Evolutionary conservation across 228 moss, liverwort and hornwort species (phyloP), one percentile per base, ranked within the genome.

Genomic region (Sphagnum magellanicum): DNA sequence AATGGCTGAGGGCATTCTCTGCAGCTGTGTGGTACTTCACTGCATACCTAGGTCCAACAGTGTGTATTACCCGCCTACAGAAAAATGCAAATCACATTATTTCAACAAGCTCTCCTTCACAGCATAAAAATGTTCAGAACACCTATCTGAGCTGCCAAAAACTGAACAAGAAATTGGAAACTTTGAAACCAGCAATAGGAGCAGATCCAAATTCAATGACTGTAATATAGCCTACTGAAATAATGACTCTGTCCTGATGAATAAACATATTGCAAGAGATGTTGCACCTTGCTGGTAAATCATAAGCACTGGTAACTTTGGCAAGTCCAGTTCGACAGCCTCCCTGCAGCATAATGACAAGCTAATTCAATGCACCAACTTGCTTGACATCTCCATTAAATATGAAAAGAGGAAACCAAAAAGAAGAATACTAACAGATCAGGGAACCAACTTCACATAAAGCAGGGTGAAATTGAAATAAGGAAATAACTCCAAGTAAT

Each of bases 311-410:
- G 51, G 98, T 98, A 58, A 94, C 92, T 79, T 98, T 98, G 17
- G 98, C 98, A 78, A 94, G 71, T 72, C 98, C 98, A 70, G 94
- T 98, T 87, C 98, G 77, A 77, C 98, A 98, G 61, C 98, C 98
- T 71, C 98, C 98, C 97, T 98, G 76, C 48, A 69, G 47, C 69
- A 79, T 64, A 52, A 16, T 52, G 63, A 69, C 15, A 50, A 51
- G 60, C 47, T 7, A 8, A 32, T 10, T 51, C 32, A 5, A 7
- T 50, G 8, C 50, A 66, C 50, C 10, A 51, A 46, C 49, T 50
- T 50, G 51, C 15, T 66, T 66, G 48, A 49, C 50, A 66, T 14
- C 66, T 4, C n/a, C 5, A 3, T 15, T 32, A 13, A 12, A 11
- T 10, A 15, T 6, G 6, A 52, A 17, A 53, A 51, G 47, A 51